Evolutionary conservation across 2,329 filamentous ascomycete species (phyloP), one percentile per base, ranked within the genome.

Genomic region (Fulvia fulva): DNA sequence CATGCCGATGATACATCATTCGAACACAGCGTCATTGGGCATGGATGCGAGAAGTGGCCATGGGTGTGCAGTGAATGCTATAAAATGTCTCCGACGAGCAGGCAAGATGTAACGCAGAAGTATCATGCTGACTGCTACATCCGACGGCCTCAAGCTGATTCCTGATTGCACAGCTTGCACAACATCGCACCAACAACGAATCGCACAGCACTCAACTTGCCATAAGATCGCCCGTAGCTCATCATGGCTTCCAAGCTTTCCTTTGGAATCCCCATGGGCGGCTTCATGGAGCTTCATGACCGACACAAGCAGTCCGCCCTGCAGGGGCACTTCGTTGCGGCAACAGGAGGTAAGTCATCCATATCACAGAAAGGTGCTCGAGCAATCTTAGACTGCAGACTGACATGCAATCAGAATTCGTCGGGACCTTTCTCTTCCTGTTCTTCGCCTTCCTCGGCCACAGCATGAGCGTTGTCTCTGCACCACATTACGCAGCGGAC

Each of bases 401-500:
- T 44, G 16, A 44, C 41, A 44, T 22, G 8, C 16, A 8, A 23
- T 19, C 47, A 50, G 55, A 57, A 43, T 57, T 57, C 55, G 55
- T 57, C 14, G 55, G 50, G 11, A 57, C 55, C 11, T 57, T 57
- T 21, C 41, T 57, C 8, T 53, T 57, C 55, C 55, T 57, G 50
- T 52, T 57, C 55, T 53, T 57, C 43, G 55, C 55, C 49, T 57
- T 53, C 43, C 21, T 57, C n/a, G 55, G 55, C 23, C 50, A 57
- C 30, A 57, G 26, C 16, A 53, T 57, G 55, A 50, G 47, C 47
- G 47, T 32, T 16, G 25, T 26, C 9, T 50, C 47, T 50, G 61
- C 61, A 46, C 71, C 74, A 32, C 73, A 76, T 47, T 67, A 70
- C 0, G 75, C 72, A 2, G 73, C 73, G 1, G 73, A 76, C 53